These are phyloP conservation scores for Zygoascus flipseniorum DNA, from an alignment of 805 yeast species.

Conservation along the genomic window DNA sequence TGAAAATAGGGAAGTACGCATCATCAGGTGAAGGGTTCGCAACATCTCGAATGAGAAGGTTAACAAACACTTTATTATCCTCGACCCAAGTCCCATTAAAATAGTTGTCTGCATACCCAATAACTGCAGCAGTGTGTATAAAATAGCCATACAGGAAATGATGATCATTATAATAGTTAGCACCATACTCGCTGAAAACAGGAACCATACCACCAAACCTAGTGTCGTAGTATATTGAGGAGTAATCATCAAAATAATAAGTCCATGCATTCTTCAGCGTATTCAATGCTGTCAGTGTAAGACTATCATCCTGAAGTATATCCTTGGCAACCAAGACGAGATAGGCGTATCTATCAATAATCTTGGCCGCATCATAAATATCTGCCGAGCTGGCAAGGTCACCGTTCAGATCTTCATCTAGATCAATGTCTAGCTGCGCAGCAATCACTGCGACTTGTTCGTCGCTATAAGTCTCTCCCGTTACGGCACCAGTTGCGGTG, in stretches of 20 bases:
- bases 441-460: constrained; percentile 37
- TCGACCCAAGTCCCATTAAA: constrained; percentile 45
- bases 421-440: neutral
- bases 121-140: constrained; percentile 72
- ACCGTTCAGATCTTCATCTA: neutral
- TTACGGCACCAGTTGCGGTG: constrained; percentile 1
- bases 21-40: constrained; percentile 48
- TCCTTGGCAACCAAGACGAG: constrained; percentile 64
- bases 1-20: constrained; percentile 56
- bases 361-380: constrained; percentile 53
- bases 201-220: constrained; percentile 38
- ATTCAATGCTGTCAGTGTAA: constrained; percentile 42
- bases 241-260: constrained; percentile 60
- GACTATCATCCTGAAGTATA: constrained; percentile 46
- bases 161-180: constrained; percentile 72
- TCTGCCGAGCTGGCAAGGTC: constrained; percentile 38
- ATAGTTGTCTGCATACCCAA: constrained; percentile 50
- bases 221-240: constrained; percentile 65
- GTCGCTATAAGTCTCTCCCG: neutral
- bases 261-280: constrained; percentile 61
- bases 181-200: constrained; percentile 49
- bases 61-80: constrained; percentile 47
- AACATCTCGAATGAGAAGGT: constrained; percentile 54
- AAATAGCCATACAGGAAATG: constrained; percentile 85
- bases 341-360: constrained; percentile 83